Evolutionary conservation across 345 rosid species (phyloP), one percentile per base, ranked within the genome.

Genomic region (Citrus hindsii): DNA sequence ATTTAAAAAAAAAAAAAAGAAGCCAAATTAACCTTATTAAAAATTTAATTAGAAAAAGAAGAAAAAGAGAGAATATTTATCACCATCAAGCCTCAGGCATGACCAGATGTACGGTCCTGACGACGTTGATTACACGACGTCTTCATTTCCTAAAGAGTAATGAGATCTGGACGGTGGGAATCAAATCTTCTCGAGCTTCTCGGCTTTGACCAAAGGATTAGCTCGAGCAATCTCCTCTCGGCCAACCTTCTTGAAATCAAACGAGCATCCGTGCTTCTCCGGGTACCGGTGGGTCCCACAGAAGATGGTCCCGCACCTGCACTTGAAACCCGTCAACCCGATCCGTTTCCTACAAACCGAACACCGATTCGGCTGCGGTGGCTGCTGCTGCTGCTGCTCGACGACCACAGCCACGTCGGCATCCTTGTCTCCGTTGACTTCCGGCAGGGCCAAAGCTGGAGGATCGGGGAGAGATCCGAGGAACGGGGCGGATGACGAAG

Each of bases 251-350:
- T 86, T 88, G 80, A 86, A 88, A 80, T 88, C 91, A 56, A 79
- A 88, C 21, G 81, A 32, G 61, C 91, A 88, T 5, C 82, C 83
- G 51, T 88, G 91, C 30, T 78, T 83, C 85, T 86, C 91, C 7
- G 91, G 89, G 40, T 86, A 88, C 85, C 91, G 80, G 67, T 88
- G 91, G 22, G 67, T 67, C 80, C 88, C 91, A 28, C 91, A 88
- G 78, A 83, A 86, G 38, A 84, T 82, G 75, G 82, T 84, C 66
- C 86, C 89, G 30, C 91, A 88, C 42, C 84, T 78, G 79, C 91
- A 88, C 63, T 55, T 75, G 35, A 88, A 86, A 5, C 89, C 91
- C 79, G 88, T 86, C 62, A 88, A 78, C 56, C 89, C 89, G 78
- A 86, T 81, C 77, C 87, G 88, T 76, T 83, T 88, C 83, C 83